A percentile compares a stretch with the other conserved stretches of the same genome.
Evolutionary conservation across 257 asterid species (phyloP).

Genomic region (Penstemon davidsonii): DNA sequence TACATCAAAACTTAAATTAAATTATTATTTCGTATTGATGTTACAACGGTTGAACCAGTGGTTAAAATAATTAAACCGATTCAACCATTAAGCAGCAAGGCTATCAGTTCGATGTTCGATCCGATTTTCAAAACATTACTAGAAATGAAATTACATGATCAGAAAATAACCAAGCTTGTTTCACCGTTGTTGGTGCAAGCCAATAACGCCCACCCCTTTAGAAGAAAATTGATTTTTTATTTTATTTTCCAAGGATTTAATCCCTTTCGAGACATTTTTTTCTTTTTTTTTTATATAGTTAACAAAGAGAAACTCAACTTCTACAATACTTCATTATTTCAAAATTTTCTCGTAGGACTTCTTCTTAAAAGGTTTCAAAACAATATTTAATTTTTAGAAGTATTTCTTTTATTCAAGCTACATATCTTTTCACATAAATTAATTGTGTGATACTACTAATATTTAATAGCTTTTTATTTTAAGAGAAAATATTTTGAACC

Average conservation of each 20-base stretch:
- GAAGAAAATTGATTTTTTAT: not conserved
- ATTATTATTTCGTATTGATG: no score
- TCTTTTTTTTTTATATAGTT: slow-evolving; percentile 20
- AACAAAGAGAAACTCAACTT: not conserved
- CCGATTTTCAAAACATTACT: not conserved
- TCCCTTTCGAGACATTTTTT: slow-evolving; percentile 2
- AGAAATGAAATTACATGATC: slow-evolving; percentile 17
- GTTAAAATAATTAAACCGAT: no score
- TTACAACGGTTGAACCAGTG: no score
- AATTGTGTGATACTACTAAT: not conserved
- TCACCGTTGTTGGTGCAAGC: slow-evolving; percentile 38
- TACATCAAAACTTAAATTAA: no score
- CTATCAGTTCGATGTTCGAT: no score
- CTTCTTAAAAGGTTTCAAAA: no score
- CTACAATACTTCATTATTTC: no score
- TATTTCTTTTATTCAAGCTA: no score
- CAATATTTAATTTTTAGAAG: no score
- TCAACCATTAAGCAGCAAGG: no score
- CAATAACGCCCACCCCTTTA: slow-evolving; percentile 6
- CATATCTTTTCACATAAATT: no score
- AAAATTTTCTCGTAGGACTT: no score
- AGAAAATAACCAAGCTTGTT: slow-evolving; percentile 24
- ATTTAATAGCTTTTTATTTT: not conserved
- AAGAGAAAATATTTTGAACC: not conserved
- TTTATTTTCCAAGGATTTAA: not conserved